Evolutionary conservation across 352 stramenopile species (phyloP).

Genomic region (Globisporangium barbulae): DNA sequence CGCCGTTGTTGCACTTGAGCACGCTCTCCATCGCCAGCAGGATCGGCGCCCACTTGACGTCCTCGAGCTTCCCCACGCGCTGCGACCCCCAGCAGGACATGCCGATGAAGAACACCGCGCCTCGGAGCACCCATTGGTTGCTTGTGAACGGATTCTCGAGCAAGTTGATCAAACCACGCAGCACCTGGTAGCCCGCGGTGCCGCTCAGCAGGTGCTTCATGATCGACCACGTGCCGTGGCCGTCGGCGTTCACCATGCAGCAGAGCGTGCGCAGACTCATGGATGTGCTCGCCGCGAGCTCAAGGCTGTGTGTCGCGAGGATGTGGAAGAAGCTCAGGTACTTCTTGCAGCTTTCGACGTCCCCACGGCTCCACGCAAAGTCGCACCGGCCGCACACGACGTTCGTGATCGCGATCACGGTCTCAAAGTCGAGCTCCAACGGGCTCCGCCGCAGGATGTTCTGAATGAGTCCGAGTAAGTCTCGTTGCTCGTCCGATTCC

Average conservation of each 20-base stretch:
- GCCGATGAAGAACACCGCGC: constrained; percentile 83
- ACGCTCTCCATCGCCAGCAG: constrained; percentile 60
- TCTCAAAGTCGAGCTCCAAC: constrained; percentile 50
- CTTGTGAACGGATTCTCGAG: constrained; percentile 59
- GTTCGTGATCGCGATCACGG: constrained; percentile 65
- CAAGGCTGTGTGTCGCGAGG: constrained; percentile 54
- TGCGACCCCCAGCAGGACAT: constrained; percentile 89
- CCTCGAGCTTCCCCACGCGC: constrained; percentile 64
- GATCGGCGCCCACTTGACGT: constrained; percentile 72
- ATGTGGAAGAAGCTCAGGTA: constrained; percentile 80
- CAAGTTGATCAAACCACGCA: constrained; percentile 66
- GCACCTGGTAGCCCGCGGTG: constrained; percentile 56
- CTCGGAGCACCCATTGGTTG: constrained; percentile 72
- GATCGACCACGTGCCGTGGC: constrained; percentile 77
- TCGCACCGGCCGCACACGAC: constrained; percentile 67
- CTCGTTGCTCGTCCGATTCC: constrained; percentile 76
- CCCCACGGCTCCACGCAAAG: constrained; percentile 63
- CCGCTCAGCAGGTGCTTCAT: constrained; percentile 79
- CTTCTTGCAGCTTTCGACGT: constrained; percentile 68
- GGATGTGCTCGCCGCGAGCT: constrained; percentile 54
- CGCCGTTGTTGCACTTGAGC: constrained; percentile 61
- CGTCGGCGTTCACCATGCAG: constrained; percentile 82
- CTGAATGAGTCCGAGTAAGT: constrained; percentile 73
- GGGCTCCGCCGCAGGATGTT: constrained; percentile 64
- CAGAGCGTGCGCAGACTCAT: constrained; percentile 72